A percentile compares a stretch with the other conserved stretches of the same genome.
Conservation (phyloP, 2,329 filamentous ascomycete genomes). For the Trichoderma sp. region DNA sequence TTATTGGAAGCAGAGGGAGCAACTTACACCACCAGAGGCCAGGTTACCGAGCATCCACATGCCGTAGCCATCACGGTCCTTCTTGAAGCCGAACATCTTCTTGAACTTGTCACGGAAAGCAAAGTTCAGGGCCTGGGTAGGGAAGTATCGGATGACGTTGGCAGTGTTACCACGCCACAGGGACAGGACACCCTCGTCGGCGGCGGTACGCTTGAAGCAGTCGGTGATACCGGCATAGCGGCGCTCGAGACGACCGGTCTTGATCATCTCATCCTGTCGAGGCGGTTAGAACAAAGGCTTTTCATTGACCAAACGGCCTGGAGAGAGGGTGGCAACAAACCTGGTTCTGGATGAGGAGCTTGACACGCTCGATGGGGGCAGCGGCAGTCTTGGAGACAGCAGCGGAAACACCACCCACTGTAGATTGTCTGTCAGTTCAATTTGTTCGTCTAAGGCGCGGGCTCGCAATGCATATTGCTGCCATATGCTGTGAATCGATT, state of each 20-base stretch:
- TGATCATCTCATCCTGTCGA: constrained; percentile 97
- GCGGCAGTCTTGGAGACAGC: constrained; percentile 99
- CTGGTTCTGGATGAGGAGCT: constrained; percentile 99
- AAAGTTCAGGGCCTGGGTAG: constrained; percentile 99
- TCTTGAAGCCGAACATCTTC: constrained; percentile 99
- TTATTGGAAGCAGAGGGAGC: neutral
- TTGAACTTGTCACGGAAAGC: constrained; percentile 99
- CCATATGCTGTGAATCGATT: neutral
- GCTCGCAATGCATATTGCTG: constrained; percentile 16
- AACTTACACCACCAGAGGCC: constrained; percentile 97
- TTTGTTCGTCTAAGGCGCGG: constrained; percentile 22
- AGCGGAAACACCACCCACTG: constrained; percentile 99
- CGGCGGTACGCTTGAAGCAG: constrained; percentile 91
- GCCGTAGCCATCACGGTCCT: constrained; percentile 96
- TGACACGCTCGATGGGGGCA: constrained; percentile 99
- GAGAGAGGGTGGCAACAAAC: constrained; percentile 63
- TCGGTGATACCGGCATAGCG: constrained; percentile 93
- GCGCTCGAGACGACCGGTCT: constrained; percentile 95
- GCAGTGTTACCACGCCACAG: constrained; percentile 99
- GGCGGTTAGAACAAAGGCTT: constrained; percentile 38
- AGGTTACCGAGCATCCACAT: constrained; percentile 99
- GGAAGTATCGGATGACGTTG: constrained; percentile 99
- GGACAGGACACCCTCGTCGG: constrained; percentile 89
- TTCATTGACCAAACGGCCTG: neutral
- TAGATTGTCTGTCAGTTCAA: constrained; percentile 34